These are phyloP conservation scores for Heteromeles arbutifolia DNA, from an alignment of 306 rosid genomes.

Conservation along the genomic window DNA sequence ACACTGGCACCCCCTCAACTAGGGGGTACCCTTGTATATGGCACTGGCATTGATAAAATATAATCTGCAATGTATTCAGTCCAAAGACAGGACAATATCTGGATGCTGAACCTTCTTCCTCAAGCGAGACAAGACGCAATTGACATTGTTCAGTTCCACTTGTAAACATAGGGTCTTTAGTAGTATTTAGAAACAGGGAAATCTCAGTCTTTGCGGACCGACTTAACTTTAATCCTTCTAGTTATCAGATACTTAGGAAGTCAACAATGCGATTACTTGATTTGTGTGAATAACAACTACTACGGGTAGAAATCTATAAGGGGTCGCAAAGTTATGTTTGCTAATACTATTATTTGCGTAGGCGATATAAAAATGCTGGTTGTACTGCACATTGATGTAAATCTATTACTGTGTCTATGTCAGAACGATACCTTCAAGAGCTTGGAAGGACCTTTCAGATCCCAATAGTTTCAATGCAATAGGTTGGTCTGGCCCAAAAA, in stretches of 20 bases:
- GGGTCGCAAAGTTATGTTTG: neutral
- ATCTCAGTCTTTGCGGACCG: neutral
- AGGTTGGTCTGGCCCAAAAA: conserved; percentile 92
- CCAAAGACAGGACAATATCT: neutral
- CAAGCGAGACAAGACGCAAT: neutral
- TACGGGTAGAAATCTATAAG: too few relatives aligned
- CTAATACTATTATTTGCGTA: neutral
- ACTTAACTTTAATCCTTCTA: neutral
- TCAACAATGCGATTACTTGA: neutral
- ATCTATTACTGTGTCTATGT: neutral
- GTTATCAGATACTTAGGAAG: neutral
- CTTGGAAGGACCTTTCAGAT: conserved; percentile 81
- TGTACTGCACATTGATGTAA: too few relatives aligned
- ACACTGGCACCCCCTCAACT: neutral
- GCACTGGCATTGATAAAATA: neutral
- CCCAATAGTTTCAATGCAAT: conserved; percentile 84
- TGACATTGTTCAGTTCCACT: neutral
- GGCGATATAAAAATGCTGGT: too few relatives aligned
- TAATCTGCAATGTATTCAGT: neutral
- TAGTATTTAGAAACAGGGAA: neutral
- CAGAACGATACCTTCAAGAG: conserved; percentile 79
- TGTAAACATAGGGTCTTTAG: neutral
- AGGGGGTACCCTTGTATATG: neutral
- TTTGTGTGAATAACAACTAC: neutral
- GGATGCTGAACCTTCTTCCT: too few relatives aligned